Evolutionary conservation across 306 rosid species (phyloP), one percentile per base, ranked within the genome.

Genomic region (Gastrolobium bilobum): DNA sequence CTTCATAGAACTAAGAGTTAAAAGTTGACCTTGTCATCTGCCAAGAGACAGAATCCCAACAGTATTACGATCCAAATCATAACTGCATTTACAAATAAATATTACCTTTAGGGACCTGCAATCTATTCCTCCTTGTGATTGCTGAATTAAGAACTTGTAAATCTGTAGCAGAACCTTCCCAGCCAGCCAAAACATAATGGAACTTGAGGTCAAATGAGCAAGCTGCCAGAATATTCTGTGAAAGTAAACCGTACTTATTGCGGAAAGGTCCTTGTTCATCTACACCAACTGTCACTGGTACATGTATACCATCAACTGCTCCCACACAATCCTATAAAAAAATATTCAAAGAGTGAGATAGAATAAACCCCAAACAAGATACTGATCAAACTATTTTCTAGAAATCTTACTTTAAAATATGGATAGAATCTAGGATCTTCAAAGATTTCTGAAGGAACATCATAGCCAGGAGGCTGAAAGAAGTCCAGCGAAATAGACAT

Each of bases 211-310:
- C 97, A 84, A 94, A 90, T 3, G 98, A 94, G 88, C 95, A 94
- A 14, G 98, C 98, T 52, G 91, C 97, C 63, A 94, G 82, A 78
- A 91, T 87, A 75, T 85, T 81, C 81, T 94, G 98, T 26, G 98
- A 91, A 80, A 90, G 94, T 71, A 89, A 82, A 57, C 98, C 98
- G 6, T 90, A 86, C 88, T 87, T 91, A 80, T 94, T 85, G 76
- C 98, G 98, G 88, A 94, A 94, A 78, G 98, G 98, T 64, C 94
- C 98, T 83, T 94, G 98, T 62, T 94, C 98, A 66, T 91, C 97
- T 73, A 94, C 91, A 31, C 98, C 97, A 65, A 94, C 98, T 80
- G 90, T 87, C 76, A 94, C 98, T 0, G 97, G 98, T 71, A 91
- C 82, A 83, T 91, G 90, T 60, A 94, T 85, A 68, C 98, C 91